Conservation (phyloP, 345 rosid genomes). For the Rhodomyrtus tomentosa region DNA sequence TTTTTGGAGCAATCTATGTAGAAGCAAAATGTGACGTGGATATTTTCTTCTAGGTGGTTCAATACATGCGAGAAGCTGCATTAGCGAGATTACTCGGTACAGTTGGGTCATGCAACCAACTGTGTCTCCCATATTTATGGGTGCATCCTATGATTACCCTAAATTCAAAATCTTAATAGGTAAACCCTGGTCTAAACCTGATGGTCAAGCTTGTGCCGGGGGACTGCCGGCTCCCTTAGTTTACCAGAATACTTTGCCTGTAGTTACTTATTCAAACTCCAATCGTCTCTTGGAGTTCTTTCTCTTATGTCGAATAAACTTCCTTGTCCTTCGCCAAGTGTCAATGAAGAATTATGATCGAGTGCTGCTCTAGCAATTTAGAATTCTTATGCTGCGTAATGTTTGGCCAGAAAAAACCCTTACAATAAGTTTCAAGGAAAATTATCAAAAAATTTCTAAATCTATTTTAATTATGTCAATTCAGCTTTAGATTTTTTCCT, state of each 20-base stretch:
- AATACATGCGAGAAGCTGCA: too few species aligned
- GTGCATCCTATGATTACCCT: not conserved
- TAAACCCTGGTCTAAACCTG: not conserved
- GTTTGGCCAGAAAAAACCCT: not conserved
- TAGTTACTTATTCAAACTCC: not conserved
- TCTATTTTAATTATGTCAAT: too few species aligned
- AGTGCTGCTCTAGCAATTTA: not conserved
- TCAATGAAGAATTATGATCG: not conserved
- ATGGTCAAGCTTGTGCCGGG: too few species aligned
- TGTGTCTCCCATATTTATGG: too few species aligned
- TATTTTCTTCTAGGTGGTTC: not conserved
- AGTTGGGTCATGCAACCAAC: too few species aligned
- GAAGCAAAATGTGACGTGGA: not conserved
- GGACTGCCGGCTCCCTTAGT: not conserved
- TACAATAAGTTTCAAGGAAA: too few species aligned
- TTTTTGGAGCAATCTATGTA: not conserved
- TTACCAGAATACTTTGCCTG: not conserved
- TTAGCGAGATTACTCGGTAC: too few species aligned
- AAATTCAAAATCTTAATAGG: not conserved
- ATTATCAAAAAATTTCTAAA: too few species aligned
- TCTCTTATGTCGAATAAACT: not conserved
- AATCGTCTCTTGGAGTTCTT: not conserved
- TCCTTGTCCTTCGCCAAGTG: not conserved
- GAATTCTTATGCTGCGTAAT: not conserved
- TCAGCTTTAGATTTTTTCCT: too few species aligned